Percentiles rank a stretch among this genome's conserved stretches.
phyloP scores from a whole-genome alignment of 805 yeast species.

The Ogataea nonfermentans region DNA sequence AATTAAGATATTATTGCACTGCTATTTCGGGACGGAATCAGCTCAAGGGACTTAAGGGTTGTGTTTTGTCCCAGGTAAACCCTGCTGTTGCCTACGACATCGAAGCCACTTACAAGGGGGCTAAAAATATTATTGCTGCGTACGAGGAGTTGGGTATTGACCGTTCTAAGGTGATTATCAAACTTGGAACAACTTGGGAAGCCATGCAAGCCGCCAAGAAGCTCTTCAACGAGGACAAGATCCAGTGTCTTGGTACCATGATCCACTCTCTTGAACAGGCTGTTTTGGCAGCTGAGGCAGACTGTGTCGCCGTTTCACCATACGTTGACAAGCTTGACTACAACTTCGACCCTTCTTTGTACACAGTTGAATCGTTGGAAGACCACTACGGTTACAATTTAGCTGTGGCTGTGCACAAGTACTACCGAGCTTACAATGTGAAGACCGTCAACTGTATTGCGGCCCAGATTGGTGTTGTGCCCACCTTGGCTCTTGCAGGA shows the following conservation, averaged over 20 bases:
- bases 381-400: constrained; percentile 32
- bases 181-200: constrained; percentile 37
- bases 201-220: constrained; percentile 33
- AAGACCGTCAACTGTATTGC: constrained; percentile 35
- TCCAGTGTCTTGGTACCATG: constrained; percentile 37
- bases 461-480: constrained; percentile 33
- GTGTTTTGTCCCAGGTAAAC: constrained; percentile 30
- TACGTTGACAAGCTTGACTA: constrained; percentile 33
- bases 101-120: constrained; percentile 27
- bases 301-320: constrained; percentile 35
- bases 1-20: constrained; percentile 21
- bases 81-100: constrained; percentile 30
- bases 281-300: constrained; percentile 37
- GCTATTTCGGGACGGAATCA: constrained; percentile 29
- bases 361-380: constrained; percentile 21
- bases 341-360: constrained; percentile 28
- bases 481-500: constrained; percentile 32
- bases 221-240: constrained; percentile 25
- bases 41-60: constrained; percentile 21
- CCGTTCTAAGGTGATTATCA: constrained; percentile 33
- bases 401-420: constrained; percentile 33
- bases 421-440: constrained; percentile 32
- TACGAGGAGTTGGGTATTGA: constrained; percentile 35
- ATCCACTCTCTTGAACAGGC: constrained; percentile 37
- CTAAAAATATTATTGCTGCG: constrained; percentile 30